A percentile compares a stretch with the other conserved stretches of the same genome.
These are phyloP conservation scores for Handroanthus guayacan DNA, from an alignment of 257 asterid species.

Conservation along the genomic window DNA sequence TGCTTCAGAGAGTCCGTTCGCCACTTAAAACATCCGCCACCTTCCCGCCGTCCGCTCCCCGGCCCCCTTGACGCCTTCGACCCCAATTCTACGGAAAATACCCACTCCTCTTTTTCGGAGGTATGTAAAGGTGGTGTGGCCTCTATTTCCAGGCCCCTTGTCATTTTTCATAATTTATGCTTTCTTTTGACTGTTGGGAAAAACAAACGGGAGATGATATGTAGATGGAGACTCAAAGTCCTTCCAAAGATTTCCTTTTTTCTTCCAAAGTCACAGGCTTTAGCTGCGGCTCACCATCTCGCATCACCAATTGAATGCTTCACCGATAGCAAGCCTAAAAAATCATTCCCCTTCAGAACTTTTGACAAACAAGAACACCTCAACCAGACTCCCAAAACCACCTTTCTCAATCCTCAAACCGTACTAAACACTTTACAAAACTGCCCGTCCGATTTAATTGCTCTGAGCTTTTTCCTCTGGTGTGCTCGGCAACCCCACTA, in stretches of 20 bases:
- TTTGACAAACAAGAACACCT: slow-evolving; percentile 30
- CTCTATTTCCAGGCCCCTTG: not conserved
- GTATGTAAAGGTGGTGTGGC: not conserved
- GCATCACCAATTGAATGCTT: slow-evolving; percentile 41
- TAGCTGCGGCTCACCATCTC: slow-evolving; percentile 41
- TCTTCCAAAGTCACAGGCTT: slow-evolving; percentile 36
- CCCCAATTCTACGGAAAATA: not conserved
- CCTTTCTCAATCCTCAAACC: slow-evolving; percentile 47
- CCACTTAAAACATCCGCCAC: slow-evolving; percentile 28
- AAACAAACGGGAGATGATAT: slow-evolving; percentile 45
- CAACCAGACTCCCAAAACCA: slow-evolving; percentile 28
- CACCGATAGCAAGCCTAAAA: slow-evolving; percentile 6
- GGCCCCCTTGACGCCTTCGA: not conserved
- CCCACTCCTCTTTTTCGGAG: not conserved
- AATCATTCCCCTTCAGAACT: slow-evolving; percentile 25
- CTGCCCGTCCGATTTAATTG: slow-evolving; percentile 68
- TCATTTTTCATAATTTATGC: slow-evolving; percentile 19
- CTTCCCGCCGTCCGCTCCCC: slow-evolving; percentile 19
- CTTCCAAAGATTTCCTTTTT: slow-evolving; percentile 29
- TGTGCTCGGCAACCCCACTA: slow-evolving; percentile 75
- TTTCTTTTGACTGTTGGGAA: slow-evolving; percentile 3
- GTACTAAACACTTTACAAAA: slow-evolving; percentile 57
- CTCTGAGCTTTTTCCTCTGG: slow-evolving; percentile 71
- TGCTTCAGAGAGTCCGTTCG: not conserved
- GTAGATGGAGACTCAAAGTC: slow-evolving; percentile 42